A percentile compares a stretch with the other conserved stretches of the same genome.
phyloP scores from a whole-genome alignment of 345 rosid species.

The Physaria fendleri region DNA sequence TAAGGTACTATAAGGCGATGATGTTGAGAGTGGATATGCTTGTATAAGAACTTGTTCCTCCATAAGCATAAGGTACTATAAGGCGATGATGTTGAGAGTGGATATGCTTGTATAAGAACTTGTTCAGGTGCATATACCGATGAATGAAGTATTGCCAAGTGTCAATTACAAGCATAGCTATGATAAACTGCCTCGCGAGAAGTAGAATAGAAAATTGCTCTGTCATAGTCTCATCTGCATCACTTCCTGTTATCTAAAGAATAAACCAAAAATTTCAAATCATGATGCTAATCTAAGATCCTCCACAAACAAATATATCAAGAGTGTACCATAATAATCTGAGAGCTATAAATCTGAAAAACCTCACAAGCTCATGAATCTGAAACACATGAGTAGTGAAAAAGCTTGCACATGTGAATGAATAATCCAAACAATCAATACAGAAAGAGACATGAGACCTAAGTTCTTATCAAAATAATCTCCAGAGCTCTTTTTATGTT shows the following conservation, averaged over 20 bases:
- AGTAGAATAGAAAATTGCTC: constrained; percentile 21
- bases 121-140: constrained; percentile 34
- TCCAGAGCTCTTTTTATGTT: neutral
- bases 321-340: neutral
- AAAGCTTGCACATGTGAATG: constrained; percentile 3
- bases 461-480: neutral
- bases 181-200: constrained; percentile 23
- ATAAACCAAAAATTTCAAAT: neutral
- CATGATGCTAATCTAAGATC: neutral
- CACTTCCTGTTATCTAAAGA: constrained; percentile 29
- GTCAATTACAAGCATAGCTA: constrained; percentile 32
- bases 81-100: constrained; percentile 50
- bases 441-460: constrained; percentile 10
- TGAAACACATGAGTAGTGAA: neutral
- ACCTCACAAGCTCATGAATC: neutral
- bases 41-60: constrained; percentile 42
- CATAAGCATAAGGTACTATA: constrained; percentile 54
- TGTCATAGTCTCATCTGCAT: constrained; percentile 17
- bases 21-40: constrained; percentile 37
- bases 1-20: constrained; percentile 60
- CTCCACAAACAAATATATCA: neutral
- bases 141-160: constrained; percentile 37
- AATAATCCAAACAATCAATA: no score
- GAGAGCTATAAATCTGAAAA: neutral
- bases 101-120: constrained; percentile 34